Evolutionary conservation across 148 eudicot genomes (phyloP).

Genomic region (Pharnaceum exiguum): DNA sequence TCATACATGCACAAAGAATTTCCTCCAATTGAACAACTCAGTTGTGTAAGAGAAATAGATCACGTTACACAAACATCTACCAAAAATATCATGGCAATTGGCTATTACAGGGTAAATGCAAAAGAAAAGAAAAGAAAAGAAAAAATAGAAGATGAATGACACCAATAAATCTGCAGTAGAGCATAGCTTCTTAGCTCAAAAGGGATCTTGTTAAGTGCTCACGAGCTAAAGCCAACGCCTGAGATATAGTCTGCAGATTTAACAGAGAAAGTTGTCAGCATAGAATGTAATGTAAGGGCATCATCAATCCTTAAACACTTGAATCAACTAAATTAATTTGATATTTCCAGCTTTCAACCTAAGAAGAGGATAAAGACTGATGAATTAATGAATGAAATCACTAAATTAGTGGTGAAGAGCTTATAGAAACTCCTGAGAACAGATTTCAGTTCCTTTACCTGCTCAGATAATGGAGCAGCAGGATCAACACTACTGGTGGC

Average conservation of each 20-base stretch:
- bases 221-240: constrained; percentile 49
- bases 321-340: too few species aligned
- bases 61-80: constrained; percentile 14
- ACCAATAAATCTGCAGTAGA: neutral
- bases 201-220: constrained; percentile 52
- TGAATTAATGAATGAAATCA: neutral
- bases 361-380: neutral
- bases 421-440: neutral
- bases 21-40: neutral
- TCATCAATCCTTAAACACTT: too few species aligned
- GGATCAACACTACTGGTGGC: constrained; percentile 74
- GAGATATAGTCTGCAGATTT: constrained; percentile 38
- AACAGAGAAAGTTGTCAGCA: constrained; percentile 3
- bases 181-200: constrained; percentile 33
- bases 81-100: neutral
- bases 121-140: neutral
- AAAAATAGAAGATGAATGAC: neutral
- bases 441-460: constrained; percentile 33
- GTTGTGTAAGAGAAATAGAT: constrained; percentile 9
- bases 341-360: too few species aligned
- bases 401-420: neutral
- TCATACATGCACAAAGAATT: neutral
- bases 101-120: neutral
- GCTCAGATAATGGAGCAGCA: constrained; percentile 88
- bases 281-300: too few species aligned